Base-by-base conservation (phyloP, 2,329 filamentous ascomycete genomes). In the Alternaria panax region DNA sequence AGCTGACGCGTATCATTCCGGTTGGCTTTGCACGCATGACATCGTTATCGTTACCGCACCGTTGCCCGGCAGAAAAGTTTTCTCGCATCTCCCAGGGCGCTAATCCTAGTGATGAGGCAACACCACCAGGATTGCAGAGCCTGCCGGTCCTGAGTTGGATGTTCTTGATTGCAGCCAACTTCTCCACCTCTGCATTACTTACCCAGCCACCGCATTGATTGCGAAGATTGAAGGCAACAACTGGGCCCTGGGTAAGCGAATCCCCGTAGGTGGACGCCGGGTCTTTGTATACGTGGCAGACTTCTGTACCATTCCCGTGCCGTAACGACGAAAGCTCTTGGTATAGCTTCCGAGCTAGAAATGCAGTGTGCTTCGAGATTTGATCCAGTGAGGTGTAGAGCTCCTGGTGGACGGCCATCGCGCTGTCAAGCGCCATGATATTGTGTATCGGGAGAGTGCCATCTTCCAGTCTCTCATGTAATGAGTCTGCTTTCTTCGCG, bases 371-470 rank as follows among this genome's bases (percentile, higher is more conserved):
- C 1, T 81, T 81, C 7, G 90, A 88, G 27, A 97, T 83, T 25
- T 82, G 81, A 1, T 82, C 78, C 85, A 96, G 92, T 1, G 87
- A 87, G 3, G 87, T 87, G 72, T 91, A 98, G 0, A 97, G 79
- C 20, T 83, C 82, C 46, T 79, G 64, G 70, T 97, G 92, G 0
- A 88, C 83, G 25, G 87, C 81, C 66, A 98, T 83, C 0, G 93
- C 94, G 14, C 86, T 82, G 65, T 90, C 89, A 7, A 97, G 81
- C 2, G 93, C 94, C 55, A 96, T 83, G 64, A 99, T 97, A 73
- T 81, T 96, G 76, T 98, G 95, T 54, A 97, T 89, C 0, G 94
- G 92, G 4, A 97, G 77, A 0, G 94, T 97, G 1, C 94, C 95
- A 75, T 99, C 94, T 76, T 99, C 94, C 2, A 98, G 82, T 34